Evolutionary conservation across 257 asterid genomes (phyloP).

Genomic region (Solanum verrucosum): DNA sequence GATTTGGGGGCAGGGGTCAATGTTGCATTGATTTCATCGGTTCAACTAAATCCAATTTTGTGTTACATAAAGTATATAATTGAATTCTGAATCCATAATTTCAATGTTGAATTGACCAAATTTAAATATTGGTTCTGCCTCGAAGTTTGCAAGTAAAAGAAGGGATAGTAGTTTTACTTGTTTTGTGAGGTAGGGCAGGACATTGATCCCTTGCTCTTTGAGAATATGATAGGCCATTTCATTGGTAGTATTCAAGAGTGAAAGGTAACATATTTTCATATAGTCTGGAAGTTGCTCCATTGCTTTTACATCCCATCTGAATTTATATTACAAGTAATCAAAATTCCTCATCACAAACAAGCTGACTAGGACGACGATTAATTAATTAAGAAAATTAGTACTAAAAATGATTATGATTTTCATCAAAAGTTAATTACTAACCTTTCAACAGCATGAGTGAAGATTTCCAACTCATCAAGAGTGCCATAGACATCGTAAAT

Average conservation of each 20-base stretch:
- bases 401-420: no score
- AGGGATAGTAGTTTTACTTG: background rate
- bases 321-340: background rate
- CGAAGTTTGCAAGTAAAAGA: no score
- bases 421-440: background rate
- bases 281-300: constrained; percentile 11
- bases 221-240: constrained; percentile 13
- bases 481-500: background rate
- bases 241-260: constrained; percentile 1
- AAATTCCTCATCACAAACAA: background rate
- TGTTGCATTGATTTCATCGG: no score
- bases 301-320: constrained; percentile 16
- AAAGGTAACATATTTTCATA: constrained; percentile 9
- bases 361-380: no score
- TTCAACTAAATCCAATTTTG: background rate
- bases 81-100: no score
- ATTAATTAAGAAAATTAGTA: no score
- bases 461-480: background rate
- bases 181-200: background rate
- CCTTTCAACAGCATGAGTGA: background rate
- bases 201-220: background rate
- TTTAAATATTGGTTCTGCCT: no score
- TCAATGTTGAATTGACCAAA: no score
- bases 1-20: background rate
- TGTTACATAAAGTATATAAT: background rate